phyloP scores from a whole-genome alignment of 2,329 filamentous ascomycete species.

The Penicillium sp. region DNA sequence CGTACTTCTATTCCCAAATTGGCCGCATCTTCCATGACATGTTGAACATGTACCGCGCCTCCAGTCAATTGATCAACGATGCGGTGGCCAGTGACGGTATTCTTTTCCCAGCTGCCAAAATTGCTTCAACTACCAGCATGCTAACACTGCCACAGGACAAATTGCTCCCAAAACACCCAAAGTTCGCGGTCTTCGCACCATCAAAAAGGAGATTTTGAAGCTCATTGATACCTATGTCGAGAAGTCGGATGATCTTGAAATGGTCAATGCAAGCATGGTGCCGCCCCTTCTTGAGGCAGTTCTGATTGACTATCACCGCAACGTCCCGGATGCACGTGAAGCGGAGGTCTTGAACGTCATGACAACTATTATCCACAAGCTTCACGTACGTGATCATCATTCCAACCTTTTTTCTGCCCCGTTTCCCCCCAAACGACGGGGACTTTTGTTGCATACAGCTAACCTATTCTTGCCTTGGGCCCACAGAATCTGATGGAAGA shows the following conservation, averaged over 20 bases:
- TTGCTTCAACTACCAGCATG: background rate
- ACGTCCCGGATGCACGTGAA: conserved; percentile 92
- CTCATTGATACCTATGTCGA: conserved; percentile 98
- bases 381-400: conserved; percentile 70
- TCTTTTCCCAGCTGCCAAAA: conserved; percentile 11
- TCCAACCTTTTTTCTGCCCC: background rate
- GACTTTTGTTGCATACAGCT: background rate
- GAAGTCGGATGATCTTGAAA: conserved; percentile 93
- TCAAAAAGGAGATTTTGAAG: conserved; percentile 99
- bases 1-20: conserved; percentile 98
- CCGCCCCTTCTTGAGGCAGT: conserved; percentile 94
- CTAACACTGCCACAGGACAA: conserved; percentile 58
- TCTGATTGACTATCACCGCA: conserved; percentile 93
- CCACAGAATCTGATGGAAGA: conserved; percentile 89
- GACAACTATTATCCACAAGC: conserved; percentile 94
- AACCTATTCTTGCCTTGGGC: background rate
- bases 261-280: conserved; percentile 90
- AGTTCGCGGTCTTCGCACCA: conserved; percentile 89
- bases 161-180: conserved; percentile 97
- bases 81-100: conserved; percentile 81
- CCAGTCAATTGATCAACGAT: conserved; percentile 94
- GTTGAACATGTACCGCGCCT: conserved; percentile 97
- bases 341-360: conserved; percentile 96
- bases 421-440: background rate
- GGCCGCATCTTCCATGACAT: conserved; percentile 97